phyloP scores from a whole-genome alignment of 768 basidiomycete species.

The Amanita pallidorosea region DNA sequence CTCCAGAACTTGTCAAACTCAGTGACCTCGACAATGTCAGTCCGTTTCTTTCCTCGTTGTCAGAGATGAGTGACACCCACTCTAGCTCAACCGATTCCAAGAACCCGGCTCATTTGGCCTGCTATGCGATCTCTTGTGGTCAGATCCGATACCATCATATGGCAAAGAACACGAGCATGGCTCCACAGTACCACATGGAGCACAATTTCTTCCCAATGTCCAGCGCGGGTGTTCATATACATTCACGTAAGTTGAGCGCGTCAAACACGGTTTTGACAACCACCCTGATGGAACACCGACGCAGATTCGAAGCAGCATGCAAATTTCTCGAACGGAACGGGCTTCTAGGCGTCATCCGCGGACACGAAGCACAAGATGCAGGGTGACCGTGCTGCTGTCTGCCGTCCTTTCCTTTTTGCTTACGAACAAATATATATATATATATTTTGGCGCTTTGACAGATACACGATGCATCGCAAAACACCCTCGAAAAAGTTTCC shows the following conservation, averaged over 20 bases:
- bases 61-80: background rate
- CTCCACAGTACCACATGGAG: conserved; percentile 43
- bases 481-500: conserved; percentile 94
- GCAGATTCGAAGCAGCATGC: conserved; percentile 76
- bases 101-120: conserved; percentile 90
- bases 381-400: conserved; percentile 29
- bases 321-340: conserved; percentile 89
- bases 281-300: background rate
- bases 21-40: conserved; percentile 58
- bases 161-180: conserved; percentile 68
- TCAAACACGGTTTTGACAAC: background rate
- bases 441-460: conserved; percentile 18
- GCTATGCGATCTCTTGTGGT: conserved; percentile 93
- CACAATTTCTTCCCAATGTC: conserved; percentile 68
- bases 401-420: background rate
- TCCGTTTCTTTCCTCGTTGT: background rate
- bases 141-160: conserved; percentile 85
- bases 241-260: conserved; percentile 61
- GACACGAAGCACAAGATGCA: conserved; percentile 95
- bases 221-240: conserved; percentile 88
- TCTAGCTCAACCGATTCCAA: conserved; percentile 80
- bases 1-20: conserved; percentile 73
- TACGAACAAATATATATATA: background rate
- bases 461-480: conserved; percentile 91
- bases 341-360: conserved; percentile 87